Base-by-base conservation (phyloP, 176 grass and related monocot genomes). In the Puccinellia tenuiflora region DNA sequence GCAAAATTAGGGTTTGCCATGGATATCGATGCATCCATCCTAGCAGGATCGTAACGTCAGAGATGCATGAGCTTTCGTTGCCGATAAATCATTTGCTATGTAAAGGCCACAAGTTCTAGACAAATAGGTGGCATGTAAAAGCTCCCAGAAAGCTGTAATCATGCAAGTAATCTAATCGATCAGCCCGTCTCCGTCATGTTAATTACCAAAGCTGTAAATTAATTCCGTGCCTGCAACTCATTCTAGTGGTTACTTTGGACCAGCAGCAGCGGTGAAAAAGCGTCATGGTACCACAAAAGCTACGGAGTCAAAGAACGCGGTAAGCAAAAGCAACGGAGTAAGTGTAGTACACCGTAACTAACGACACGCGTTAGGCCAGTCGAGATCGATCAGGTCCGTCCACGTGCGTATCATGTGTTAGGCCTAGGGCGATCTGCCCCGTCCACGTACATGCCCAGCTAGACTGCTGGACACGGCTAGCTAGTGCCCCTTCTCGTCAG, bases 171-270 rank as follows among this genome's bases (percentile, higher is more conserved):
- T 76, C 43, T 78, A 53, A 37, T n/a, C n/a, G n/a, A n/a, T 3
- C 39, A 18, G 11, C 60, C 29, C 48, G 12, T n/a, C 60, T 48
- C 39, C 66, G 0, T 5, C 18, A 1, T 52, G 78, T 43, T 66
- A 88, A 72, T 43, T 66, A 88, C 67, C 67, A 43, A 42, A 54
- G 9, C 16, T 72, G 40, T 5, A 69, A 3, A 3, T 67, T 61
- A 83, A 70, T 39, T 79, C 35, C 50, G 9, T 83, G 76, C 40
- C 15, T 61, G 62, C 79, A 84, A 55, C 30, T 31, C 38, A 43
- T 10, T 25, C 17, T 77, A 79, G 43, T 79, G 80, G 74, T 79
- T 73, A 83, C 74, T 79, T 78, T 88, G 80, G 86, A 83, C n/a
- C n/a, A n/a, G 37, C 80, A 66, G 34, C 9, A 47, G 11, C 70